Evolutionary conservation across 257 asterid species (phyloP), one percentile per base, ranked within the genome.

Genomic region (Verbena officinalis): DNA sequence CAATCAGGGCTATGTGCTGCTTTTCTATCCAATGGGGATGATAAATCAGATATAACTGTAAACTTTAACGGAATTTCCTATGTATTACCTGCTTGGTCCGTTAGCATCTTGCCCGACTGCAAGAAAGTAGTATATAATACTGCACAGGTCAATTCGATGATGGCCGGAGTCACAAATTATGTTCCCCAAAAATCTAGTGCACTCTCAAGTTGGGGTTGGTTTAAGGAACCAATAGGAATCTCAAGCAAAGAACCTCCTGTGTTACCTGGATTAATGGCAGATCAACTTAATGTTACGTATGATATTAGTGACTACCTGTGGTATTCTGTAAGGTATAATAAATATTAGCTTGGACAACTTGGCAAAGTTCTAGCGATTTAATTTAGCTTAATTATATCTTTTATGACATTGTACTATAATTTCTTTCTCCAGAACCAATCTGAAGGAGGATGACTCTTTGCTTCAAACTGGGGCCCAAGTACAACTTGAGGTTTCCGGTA

Each of bases 21-120:
- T 63, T 88, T 84, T 80, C 80, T 88, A 17, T 87, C 96, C 51
- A 88, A 88, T 62, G 9, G 51, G 20, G 86, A 62, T 31, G 75
- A 77, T 20, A 68, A 77, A 55, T 78, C 86, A 9, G 91, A 77
- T 56, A 76, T 78, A 20, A 74, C 75, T 4, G 92, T 80, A 71
- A 75, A 43, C 55, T 89, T 86, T 61, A 78, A 73, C 5, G 92
- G 92, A 15, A 75, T 72, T 54, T 80, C 90, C 31, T 89, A 89
- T 51, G 54, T 55, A 45, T 67, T 89, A 70, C 92, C 95, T 12
- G 90, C 91, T 8, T 89, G 96, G 96, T 89, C 95, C 14, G 92
- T 89, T 59, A 86, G 95, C 86, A 80, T 89, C 68, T 77, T 89
- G 71, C 96, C 95, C 17, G 95, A 86, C 79, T 86, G 96, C 85